Base-by-base conservation (phyloP, 2,329 filamentous ascomycete species). In the Paecilomyces formosus region DNA sequence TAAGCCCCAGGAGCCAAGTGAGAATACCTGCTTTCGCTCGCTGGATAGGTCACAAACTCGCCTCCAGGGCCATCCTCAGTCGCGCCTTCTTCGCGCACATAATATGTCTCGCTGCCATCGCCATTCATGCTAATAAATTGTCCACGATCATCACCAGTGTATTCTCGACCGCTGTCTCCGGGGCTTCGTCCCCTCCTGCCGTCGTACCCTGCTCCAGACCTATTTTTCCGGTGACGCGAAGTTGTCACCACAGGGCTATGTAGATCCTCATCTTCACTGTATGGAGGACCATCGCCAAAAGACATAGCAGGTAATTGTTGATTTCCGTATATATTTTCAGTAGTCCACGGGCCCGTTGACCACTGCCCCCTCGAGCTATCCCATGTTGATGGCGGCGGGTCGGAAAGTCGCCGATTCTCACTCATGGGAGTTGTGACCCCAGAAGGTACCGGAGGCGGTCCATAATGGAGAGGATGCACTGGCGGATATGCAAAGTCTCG, bases 251-350 rank as follows among this genome's bases (percentile, higher is more conserved):
- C 83, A 0, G 92, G 92, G 70, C 92, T 96, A 69, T 94, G 90
- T 51, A 97, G 81, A 73, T 97, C 94, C 66, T 97, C 92, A 68
- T 97, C 92, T 76, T 97, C 92, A 73, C 91, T 96, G 78, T 92
- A 97, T 2, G 92, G 93, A 22, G 92, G 92, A 0, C 92, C 92
- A 70, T 94, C 91, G 3, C 85, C 89, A 66, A 94, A 93, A 54
- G 90, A 85, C 70, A 94, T 92, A 21, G 89, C 88, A 9, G 90
- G 88, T 15, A 95, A 80, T 68, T 92, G 88, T 64, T 89, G 85
- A 57, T 82, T 87, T 63, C 80, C 82, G 62, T 84, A 81, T 33
- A 81, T 76, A 73, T 65, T 82, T 75, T 68, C 81, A 64, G 58
- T 69, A 51, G 68, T 69, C 70, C 74, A 81, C 5, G 79, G 75